These are phyloP conservation scores for Baeospora myosura DNA, from an alignment of 1,284 basidiomycete genomes.

Conservation along the genomic window DNA sequence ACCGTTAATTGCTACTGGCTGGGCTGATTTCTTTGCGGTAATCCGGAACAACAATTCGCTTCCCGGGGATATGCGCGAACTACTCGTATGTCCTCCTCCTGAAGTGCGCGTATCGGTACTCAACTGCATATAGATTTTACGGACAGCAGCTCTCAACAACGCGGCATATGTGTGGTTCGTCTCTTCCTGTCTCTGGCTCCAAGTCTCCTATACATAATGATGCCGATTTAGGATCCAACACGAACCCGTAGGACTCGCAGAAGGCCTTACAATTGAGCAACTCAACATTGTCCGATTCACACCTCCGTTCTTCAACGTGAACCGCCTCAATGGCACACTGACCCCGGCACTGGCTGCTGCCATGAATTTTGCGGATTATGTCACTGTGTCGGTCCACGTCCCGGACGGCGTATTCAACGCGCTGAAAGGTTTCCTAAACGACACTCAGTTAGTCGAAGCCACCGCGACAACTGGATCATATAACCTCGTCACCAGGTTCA, in stretches of 20 bases:
- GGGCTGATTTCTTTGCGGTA: conserved; percentile 25
- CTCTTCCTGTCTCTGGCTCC: not conserved
- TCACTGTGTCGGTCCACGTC: conserved; percentile 28
- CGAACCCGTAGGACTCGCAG: conserved; percentile 31
- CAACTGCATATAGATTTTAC: conserved; percentile 16
- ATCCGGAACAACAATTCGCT: conserved; percentile 12
- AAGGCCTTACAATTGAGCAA: conserved; percentile 30
- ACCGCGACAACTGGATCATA: conserved; percentile 34
- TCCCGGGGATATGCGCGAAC: conserved; percentile 20
- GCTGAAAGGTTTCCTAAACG: conserved; percentile 26
- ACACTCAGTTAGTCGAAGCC: conserved; percentile 34
- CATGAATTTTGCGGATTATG: conserved; percentile 31
- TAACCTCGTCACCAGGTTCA: conserved; percentile 33
- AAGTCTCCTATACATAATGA: too few species aligned
- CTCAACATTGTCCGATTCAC: conserved; percentile 28
- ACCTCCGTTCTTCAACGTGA: conserved; percentile 20
- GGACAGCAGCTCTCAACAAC: not conserved
- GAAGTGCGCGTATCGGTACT: not conserved
- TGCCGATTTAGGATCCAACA: conserved; percentile 40
- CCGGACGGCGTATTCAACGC: conserved; percentile 29
- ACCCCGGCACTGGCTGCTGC: conserved; percentile 27
- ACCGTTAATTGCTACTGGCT: conserved; percentile 23
- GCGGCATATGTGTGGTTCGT: not conserved
- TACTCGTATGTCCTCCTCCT: conserved; percentile 18
- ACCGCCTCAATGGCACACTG: conserved; percentile 14